Percentiles rank a stretch among this genome's conserved stretches.
These are phyloP conservation scores for Kwoniella dejecticola DNA, from an alignment of 768 basidiomycete species.

Conservation along the genomic window DNA sequence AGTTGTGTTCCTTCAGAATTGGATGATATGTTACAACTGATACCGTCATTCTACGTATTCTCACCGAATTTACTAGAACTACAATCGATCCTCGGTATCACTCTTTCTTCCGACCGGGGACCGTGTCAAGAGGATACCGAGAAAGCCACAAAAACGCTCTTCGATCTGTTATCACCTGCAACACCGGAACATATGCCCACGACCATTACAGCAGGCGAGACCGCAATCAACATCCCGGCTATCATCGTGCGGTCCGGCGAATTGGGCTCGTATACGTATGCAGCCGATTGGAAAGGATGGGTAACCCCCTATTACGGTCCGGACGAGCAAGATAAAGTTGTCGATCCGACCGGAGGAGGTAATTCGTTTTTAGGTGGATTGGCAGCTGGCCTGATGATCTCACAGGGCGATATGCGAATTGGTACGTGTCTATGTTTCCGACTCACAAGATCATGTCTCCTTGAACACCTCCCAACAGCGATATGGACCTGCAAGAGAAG, in stretches of 20 bases:
- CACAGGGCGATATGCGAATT: slow-evolving; percentile 28
- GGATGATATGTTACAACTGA: slow-evolving; percentile 19
- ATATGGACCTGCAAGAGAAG: too few relatives aligned
- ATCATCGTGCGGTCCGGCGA: slow-evolving; percentile 42
- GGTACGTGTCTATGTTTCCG: slow-evolving; percentile 23
- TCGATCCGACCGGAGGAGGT: slow-evolving; percentile 48
- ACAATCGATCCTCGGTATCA: slow-evolving; percentile 30
- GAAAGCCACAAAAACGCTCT: slow-evolving; percentile 13
- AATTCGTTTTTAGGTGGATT: slow-evolving; percentile 49
- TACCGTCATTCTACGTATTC: slow-evolving; percentile 30
- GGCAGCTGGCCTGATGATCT: slow-evolving; percentile 36
- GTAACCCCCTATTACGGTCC: slow-evolving; percentile 37
- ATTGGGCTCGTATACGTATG: slow-evolving; percentile 40
- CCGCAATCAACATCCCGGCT: slow-evolving; percentile 3
- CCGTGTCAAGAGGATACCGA: slow-evolving; percentile 14
- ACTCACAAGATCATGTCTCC: not conserved
- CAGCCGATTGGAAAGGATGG: slow-evolving; percentile 39
- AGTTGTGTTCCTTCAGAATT: slow-evolving; percentile 24
- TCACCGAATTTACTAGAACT: slow-evolving; percentile 48
- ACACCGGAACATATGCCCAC: too few relatives aligned
- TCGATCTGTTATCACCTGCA: not conserved
- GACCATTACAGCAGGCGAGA: too few relatives aligned
- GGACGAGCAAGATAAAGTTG: slow-evolving; percentile 32
- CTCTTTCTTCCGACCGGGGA: not conserved
- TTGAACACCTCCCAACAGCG: not conserved